These are phyloP conservation scores for Chaetomium sp. DNA, from an alignment of 2,329 filamentous ascomycete genomes.

Conservation along the genomic window DNA sequence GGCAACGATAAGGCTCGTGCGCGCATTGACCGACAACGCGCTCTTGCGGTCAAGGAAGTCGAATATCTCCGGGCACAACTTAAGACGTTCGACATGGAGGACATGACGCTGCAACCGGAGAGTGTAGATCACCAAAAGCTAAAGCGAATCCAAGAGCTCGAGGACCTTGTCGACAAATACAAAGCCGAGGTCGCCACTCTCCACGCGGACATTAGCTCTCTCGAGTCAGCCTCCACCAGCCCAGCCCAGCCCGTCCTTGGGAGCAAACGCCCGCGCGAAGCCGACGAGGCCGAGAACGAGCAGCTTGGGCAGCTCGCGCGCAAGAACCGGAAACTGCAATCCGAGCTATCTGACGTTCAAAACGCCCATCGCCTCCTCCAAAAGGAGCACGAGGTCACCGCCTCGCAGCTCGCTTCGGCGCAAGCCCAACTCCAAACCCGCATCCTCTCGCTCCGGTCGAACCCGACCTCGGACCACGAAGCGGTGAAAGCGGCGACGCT, in stretches of 20 bases:
- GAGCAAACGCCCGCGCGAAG: slow-evolving; percentile 65
- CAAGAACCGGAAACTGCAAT: slow-evolving; percentile 84
- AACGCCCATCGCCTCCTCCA: slow-evolving; percentile 71
- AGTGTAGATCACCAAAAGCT: slow-evolving; percentile 74
- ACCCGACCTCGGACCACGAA: slow-evolving; percentile 85
- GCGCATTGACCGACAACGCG: slow-evolving; percentile 82
- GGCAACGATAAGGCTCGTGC: slow-evolving; percentile 66
- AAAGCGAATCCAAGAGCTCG: slow-evolving; percentile 76
- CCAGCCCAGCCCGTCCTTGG: slow-evolving; percentile 48
- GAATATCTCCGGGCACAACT: slow-evolving; percentile 92
- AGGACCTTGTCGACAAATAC: slow-evolving; percentile 85
- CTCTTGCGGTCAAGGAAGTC: slow-evolving; percentile 85
- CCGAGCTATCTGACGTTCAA: slow-evolving; percentile 70
- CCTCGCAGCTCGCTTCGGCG: slow-evolving; percentile 70
- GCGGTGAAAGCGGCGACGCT: slow-evolving; percentile 82
- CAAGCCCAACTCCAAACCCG: slow-evolving; percentile 73
- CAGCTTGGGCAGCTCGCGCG: slow-evolving; percentile 81
- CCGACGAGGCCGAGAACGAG: slow-evolving; percentile 63
- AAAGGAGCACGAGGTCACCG: slow-evolving; percentile 71
- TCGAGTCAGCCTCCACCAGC: slow-evolving; percentile 51
- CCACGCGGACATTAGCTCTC: slow-evolving; percentile 70
- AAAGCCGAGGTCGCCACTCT: slow-evolving; percentile 75
- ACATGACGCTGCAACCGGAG: slow-evolving; percentile 80
- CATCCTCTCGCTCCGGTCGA: slow-evolving; percentile 83
- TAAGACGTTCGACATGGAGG: slow-evolving; percentile 84